Conservation (phyloP, 352 stramenopile species). For the Pythium aristosporum region DNA sequence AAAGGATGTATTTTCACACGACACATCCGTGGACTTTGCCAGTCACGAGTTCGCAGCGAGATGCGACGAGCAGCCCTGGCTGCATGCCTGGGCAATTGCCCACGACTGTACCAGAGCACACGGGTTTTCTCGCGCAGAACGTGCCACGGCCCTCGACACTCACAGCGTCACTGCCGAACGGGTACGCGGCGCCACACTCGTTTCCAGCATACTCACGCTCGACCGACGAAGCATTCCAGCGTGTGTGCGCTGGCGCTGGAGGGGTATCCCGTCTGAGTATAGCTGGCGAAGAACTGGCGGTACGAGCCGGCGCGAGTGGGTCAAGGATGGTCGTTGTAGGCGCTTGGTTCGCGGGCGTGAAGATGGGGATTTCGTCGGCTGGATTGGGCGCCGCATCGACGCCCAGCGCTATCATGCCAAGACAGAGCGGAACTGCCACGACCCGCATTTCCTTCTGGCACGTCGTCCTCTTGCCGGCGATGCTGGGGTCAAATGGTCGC, state of each 20-base stretch:
- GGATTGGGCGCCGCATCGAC: background rate
- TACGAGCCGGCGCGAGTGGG: background rate
- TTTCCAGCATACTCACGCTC: background rate
- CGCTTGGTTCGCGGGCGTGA: background rate
- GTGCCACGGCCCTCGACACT: conserved; percentile 22
- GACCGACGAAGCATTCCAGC: background rate
- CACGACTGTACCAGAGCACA: conserved; percentile 8
- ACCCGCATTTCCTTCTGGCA: background rate
- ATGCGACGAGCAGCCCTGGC: conserved; percentile 5
- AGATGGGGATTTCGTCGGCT: conserved; percentile 7
- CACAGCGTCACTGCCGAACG: conserved; percentile 13
- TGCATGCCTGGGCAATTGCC: conserved; percentile 23
- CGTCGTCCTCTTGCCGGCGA: background rate
- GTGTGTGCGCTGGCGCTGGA: background rate
- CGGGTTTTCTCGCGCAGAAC: conserved; percentile 20
- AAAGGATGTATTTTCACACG: background rate
- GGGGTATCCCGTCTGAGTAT: background rate
- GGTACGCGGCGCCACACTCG: conserved; percentile 6
- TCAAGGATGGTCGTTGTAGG: background rate
- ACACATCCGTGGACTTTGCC: conserved; percentile 17
- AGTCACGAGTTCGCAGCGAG: conserved; percentile 7
- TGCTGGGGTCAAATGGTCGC: no score
- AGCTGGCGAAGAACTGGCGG: background rate
- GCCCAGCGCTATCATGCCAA: background rate
- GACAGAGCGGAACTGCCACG: background rate